Evolutionary conservation across 83 land plant genomes (phyloP), one percentile per base, ranked within the genome.

Genomic region (Picea abies): DNA sequence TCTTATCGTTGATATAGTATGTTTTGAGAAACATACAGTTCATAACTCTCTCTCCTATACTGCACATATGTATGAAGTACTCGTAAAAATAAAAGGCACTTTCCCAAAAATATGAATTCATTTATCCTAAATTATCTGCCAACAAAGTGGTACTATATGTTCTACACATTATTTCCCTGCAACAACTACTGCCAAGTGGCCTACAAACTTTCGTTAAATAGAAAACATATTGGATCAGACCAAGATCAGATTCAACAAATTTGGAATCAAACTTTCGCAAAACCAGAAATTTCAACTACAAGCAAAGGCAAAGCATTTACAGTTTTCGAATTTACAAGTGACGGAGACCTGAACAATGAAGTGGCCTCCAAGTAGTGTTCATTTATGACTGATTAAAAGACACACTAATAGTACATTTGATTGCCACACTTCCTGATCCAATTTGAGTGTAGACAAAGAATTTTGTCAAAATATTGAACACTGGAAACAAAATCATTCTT

Each of bases 281-380:
- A 49, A 75, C 60, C 20, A 75, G 58, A 75, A 44, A 16, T 19
- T n/a, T 47, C 41, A 8, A 47, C 12, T 20, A 44, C 60, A 47
- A 75, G 49, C 25, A 47, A 75, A 75, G 49, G 29, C 26, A 49
- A 75, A 75, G n/a, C 60, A 44, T 49, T 41, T 47, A 35, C 78
- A 75, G 29, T 75, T 20, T 37, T 71, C 22, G 22, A 23, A 11
- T 47, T 41, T 47, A 75, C 60, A 47, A 44, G 44, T 44, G 10
- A 4, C 11, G 14, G 58, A 73, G 56, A 73, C 58, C 52, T 73
- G 16, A 73, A 73, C n/a, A 73, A 47, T 75, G 32, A 41, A n/a
- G 78, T n/a, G 71, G 37, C 71, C 71, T 75, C 25, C 76, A 22
- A n/a, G 58, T 44, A 22, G 11, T 73, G 77, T 44, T 73, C 47